Conservation (phyloP, 768 basidiomycete species). For the Sutorius australiensis region DNA sequence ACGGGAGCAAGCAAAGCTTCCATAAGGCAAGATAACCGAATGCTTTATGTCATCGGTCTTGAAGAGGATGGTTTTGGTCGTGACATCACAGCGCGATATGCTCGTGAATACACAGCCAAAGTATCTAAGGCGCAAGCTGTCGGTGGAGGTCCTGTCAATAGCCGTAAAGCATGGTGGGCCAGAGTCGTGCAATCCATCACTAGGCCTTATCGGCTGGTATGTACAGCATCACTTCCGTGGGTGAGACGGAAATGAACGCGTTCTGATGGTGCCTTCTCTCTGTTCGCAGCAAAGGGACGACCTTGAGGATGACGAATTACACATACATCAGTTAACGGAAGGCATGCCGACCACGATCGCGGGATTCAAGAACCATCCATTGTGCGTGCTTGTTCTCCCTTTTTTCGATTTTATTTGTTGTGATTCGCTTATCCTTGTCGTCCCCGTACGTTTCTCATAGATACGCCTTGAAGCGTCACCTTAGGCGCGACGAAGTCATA, state of each 20-base stretch:
- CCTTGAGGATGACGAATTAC: conserved; percentile 85
- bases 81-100: conserved; percentile 90
- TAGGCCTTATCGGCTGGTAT: conserved; percentile 80
- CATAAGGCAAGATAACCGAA: conserved; percentile 62
- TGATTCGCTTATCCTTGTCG: conserved; percentile 1
- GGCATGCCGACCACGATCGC: conserved; percentile 89
- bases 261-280: conserved; percentile 6
- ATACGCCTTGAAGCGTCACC: conserved; percentile 81
- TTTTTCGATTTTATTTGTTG: conserved; percentile 11
- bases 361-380: conserved; percentile 94
- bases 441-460: conserved; percentile 34
- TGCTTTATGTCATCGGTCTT: conserved; percentile 90
- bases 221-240: conserved; percentile 25
- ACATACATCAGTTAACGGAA: conserved; percentile 71
- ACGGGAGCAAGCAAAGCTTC: conserved; percentile 10
- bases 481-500: conserved; percentile 84
- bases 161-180: conserved; percentile 85
- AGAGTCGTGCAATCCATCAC: conserved; percentile 57
- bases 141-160: conserved; percentile 43
- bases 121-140: conserved; percentile 75
- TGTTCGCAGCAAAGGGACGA: conserved; percentile 79
- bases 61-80: conserved; percentile 93
- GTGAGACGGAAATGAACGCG: conserved; percentile 16
- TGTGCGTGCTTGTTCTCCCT: conserved; percentile 42
- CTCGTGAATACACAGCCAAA: conserved; percentile 73